Conservation (phyloP, 345 rosid genomes). For the Rhodamnia argentea region DNA sequence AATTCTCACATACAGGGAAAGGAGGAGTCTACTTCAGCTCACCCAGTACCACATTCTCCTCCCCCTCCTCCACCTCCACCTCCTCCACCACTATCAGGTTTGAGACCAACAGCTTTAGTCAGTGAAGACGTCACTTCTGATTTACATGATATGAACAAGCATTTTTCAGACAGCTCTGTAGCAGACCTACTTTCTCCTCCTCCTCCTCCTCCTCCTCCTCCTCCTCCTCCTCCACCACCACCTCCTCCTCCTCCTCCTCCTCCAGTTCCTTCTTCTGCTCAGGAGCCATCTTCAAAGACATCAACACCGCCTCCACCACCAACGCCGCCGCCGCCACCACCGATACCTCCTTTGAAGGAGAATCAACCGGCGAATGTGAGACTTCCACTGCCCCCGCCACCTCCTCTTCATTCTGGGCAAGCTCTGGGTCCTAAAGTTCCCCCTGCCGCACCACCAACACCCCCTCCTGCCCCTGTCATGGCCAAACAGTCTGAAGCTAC, state of each 20-base stretch:
- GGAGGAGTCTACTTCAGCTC: neutral
- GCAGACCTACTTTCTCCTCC: neutral
- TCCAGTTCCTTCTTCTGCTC: neutral
- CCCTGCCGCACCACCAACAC: conserved; percentile 11
- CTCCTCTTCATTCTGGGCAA: conserved; percentile 19
- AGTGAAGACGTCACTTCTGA: neutral
- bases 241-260: neutral
- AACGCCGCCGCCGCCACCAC: neutral
- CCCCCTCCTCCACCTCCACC: neutral
- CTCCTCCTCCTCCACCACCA: neutral
- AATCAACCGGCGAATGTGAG: conserved; percentile 4
- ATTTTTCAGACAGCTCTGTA: neutral
- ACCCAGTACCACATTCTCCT: neutral
- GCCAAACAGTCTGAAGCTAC: neutral
- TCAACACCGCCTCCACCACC: neutral
- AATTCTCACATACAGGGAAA: neutral
- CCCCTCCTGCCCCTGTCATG: conserved; percentile 12
- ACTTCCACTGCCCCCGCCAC: conserved; percentile 37
- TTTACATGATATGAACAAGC: neutral
- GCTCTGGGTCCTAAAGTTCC: conserved; percentile 11
- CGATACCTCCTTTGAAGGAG: conserved; percentile 11
- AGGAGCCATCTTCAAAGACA: neutral
- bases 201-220: neutral
- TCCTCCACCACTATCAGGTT: neutral
- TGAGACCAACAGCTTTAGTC: neutral